Conservation (phyloP, 2,329 filamentous ascomycete genomes). For the Neofusicoccum sp. region DNA sequence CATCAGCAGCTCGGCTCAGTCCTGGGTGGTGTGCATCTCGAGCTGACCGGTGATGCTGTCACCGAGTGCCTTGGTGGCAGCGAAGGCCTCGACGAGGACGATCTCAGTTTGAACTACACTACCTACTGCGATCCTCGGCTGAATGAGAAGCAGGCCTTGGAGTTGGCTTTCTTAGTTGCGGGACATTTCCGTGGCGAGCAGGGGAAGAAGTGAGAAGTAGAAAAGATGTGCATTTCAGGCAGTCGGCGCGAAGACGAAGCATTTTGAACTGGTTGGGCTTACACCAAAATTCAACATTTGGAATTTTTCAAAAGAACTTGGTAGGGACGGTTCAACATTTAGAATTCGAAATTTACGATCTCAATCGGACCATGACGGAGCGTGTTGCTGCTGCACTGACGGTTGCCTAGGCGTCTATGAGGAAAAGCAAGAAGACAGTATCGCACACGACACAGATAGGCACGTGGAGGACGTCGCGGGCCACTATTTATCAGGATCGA, state of each 20-base stretch:
- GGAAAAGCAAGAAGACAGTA: neutral
- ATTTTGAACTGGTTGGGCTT: too few species aligned
- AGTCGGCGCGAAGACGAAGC: too few species aligned
- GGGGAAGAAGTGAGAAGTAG: neutral
- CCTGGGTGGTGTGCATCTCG: constrained; percentile 90
- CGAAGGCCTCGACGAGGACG: constrained; percentile 81
- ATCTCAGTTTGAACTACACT: constrained; percentile 86
- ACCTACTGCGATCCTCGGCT: constrained; percentile 93
- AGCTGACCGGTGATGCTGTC: constrained; percentile 92
- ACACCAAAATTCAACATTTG: too few species aligned
- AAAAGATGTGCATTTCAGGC: too few species aligned
- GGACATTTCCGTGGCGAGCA: constrained; percentile 65
- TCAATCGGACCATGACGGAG: too few species aligned
- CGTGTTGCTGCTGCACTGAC: too few species aligned
- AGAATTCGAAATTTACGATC: too few species aligned
- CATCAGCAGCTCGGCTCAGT: constrained; percentile 82
- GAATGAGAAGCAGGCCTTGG: constrained; percentile 96
- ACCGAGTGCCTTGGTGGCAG: constrained; percentile 94
- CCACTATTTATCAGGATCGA: neutral
- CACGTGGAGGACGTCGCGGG: neutral
- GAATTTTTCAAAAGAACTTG: too few species aligned
- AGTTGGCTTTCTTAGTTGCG: constrained; percentile 90
- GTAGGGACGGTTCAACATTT: too few species aligned
- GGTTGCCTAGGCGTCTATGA: too few species aligned
- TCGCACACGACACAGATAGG: neutral